Base-by-base conservation (phyloP, 108 stramenopile genomes). In the Chaetoceros muelleri region DNA sequence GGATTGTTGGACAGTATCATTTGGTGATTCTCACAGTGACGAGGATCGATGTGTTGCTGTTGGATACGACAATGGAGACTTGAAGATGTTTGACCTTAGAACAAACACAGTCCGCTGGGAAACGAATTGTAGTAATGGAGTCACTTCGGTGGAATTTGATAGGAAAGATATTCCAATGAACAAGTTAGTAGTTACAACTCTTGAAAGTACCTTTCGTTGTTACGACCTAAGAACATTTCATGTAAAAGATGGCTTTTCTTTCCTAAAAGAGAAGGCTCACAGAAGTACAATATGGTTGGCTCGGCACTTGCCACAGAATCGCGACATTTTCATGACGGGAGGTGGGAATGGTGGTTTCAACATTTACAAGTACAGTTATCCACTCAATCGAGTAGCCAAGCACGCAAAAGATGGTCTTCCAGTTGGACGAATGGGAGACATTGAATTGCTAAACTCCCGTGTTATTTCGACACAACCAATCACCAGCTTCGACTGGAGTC, bases 1-100 rank as follows among this genome's bases (percentile, higher is more conserved):
- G 28, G 93, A 94, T 59, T 94, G 93, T 69, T 94, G 93, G 93
- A 53, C 77, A 7, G 93, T 87, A 2, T 78, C 80, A n/a, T 84
- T 87, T 53, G 93, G 93, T 22, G 85, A 94, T 64, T 59, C 75
- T 44, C 84, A 62, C 79, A 83, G 65, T 31, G 85, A 84, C 59
- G 78, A 85, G 27, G 92, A 94, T 59, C 76, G 93, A 16, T 80
- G 73, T 44, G 50, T 94, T 30, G 64, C 70, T 28, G 88, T 90
- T 23, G 93, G 93, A 7, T 94, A 84, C 60, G 93, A 94, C 70
- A 94, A 94, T 59, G 93, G 93, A 20, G 93, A 94, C 64, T 71
- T 94, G 40, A 92, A 87, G 76, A 57, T 94, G 30, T 94, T 90
- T 47, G 86, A 87, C 56, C 53, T 87, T 46, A 55, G 78, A 20